Percentiles rank a stretch among this genome's conserved stretches.
These are phyloP conservation scores for Elongisporangium prolatum DNA, from an alignment of 352 stramenopile species.

Conservation along the genomic window DNA sequence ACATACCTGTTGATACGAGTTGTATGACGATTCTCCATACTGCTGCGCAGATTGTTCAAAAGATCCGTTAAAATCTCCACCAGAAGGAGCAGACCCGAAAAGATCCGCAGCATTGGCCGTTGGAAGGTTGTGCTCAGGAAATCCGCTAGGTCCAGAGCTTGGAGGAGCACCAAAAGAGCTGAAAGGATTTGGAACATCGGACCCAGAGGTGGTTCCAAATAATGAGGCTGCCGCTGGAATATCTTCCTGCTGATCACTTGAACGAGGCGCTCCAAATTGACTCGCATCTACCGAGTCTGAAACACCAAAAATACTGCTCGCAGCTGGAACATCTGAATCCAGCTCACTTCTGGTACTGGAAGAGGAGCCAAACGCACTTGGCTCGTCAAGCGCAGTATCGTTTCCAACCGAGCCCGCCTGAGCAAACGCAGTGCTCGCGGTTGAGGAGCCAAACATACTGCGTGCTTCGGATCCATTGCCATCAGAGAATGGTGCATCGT, in stretches of 20 bases:
- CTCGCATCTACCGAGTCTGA: slow-evolving; percentile 8
- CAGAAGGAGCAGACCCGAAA: slow-evolving; percentile 39
- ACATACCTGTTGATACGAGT: slow-evolving; percentile 37
- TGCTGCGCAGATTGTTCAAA: slow-evolving; percentile 23
- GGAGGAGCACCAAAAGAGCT: slow-evolving; percentile 26
- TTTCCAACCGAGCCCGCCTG: slow-evolving; percentile 18
- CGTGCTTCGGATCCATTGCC: slow-evolving; percentile 50
- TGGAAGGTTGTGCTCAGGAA: slow-evolving; percentile 41
- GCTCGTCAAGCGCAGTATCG: slow-evolving; percentile 9
- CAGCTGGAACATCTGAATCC: not conserved
- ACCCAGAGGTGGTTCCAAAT: slow-evolving; percentile 46
- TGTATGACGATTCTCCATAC: slow-evolving; percentile 24
- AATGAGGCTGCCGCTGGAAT: slow-evolving; percentile 49
- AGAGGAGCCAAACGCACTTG: slow-evolving; percentile 21
- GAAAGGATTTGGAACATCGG: slow-evolving; percentile 51
- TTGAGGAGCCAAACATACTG: slow-evolving; percentile 44
- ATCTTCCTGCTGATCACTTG: slow-evolving; percentile 10
- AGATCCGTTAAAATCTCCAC: slow-evolving; percentile 24
- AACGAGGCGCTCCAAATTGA: not conserved
- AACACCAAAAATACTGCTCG: not conserved
- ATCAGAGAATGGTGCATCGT: slow-evolving; percentile 53
- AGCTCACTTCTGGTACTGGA: slow-evolving; percentile 24
- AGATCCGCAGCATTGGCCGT: slow-evolving; percentile 51
- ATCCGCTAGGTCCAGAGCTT: slow-evolving; percentile 2
- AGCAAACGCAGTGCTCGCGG: slow-evolving; percentile 24